phyloP scores from a whole-genome alignment of 208 protist species.

The Strigomonas oncopelti region DNA sequence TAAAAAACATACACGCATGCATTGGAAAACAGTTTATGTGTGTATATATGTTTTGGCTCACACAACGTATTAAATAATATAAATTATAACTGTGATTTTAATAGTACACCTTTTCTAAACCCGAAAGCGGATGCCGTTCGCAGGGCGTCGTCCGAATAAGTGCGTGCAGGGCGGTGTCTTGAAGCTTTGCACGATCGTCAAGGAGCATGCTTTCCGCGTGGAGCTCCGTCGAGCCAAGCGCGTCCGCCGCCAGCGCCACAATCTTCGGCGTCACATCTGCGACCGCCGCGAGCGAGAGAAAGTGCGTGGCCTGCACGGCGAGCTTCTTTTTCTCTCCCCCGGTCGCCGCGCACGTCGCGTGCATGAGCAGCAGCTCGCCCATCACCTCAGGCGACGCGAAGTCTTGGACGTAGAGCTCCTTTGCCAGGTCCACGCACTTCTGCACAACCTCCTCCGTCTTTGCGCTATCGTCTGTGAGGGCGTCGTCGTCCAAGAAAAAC shows the following conservation, averaged over 20 bases:
- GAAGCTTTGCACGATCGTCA: neutral
- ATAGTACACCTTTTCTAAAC: constrained; percentile 9
- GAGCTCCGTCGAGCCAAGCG: constrained; percentile 45
- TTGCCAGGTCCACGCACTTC: constrained; percentile 17
- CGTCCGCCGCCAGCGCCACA: constrained; percentile 23
- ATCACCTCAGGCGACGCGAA: too few species aligned
- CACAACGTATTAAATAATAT: too few species aligned
- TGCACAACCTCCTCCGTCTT: constrained; percentile 11
- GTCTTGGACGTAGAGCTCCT: constrained; percentile 15
- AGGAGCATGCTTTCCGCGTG: constrained; percentile 12
- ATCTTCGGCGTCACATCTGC: constrained; percentile 22
- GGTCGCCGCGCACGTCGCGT: constrained; percentile 14
- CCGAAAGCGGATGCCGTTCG: too few species aligned
- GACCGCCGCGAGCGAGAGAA: constrained; percentile 35
- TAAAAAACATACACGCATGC: constrained; percentile 3
- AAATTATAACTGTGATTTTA: constrained; percentile 1
- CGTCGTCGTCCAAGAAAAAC: constrained; percentile 56
- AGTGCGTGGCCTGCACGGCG: constrained; percentile 48
- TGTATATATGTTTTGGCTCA: neutral
- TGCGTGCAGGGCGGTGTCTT: too few species aligned
- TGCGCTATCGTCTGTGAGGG: constrained; percentile 20
- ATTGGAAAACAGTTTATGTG: neutral
- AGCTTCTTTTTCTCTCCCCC: constrained; percentile 20
- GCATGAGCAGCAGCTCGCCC: constrained; percentile 44
- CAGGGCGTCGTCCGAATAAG: neutral